Base-by-base conservation (phyloP, 768 basidiomycete genomes). In the Daedaleopsis nitida region DNA sequence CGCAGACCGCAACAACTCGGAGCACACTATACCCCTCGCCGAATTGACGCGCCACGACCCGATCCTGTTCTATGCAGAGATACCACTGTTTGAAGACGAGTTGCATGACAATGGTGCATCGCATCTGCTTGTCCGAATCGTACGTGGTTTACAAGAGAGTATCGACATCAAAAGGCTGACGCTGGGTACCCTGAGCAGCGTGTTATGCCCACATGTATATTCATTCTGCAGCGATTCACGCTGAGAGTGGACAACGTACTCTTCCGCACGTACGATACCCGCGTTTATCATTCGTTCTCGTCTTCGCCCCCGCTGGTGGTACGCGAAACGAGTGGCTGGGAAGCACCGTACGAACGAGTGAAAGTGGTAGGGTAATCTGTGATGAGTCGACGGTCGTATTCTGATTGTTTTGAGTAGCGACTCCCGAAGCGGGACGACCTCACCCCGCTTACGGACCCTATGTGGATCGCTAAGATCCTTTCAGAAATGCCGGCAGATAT, bases 31-130 rank as follows among this genome's bases (percentile, higher is more conserved):
- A 58, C 95, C 96, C 0, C 80, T 96, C 66, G 83, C 86, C 1
- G 88, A 96, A 64, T 83, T 98, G 34, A 89, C 88, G 11, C 84
- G 91, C 27, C 92, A 87, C 59, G 96, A 98, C 74, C 97, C 97
- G 16, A 98, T 98, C 66, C 78, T 98, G n/a, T 99, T 96, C 75
- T 98, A 96, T 70, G 94, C 96, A 8, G 96, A 98, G 68, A 85
- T 98, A 1, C 92, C 94, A 0, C 76, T 98, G 5, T 98, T 92
- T 70, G 96, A 99, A 70, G 95, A 98, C 72, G 97, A 99, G 73
- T 79, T 98, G 48, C 95, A 98, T 70, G 97, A 99, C 70, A 98
- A 98, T 70, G 97, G 97, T 0, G 86, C 92, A 7, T 95, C 95
- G 1, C 83, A 86, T 34, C 74, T 94, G 1, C 82, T 94, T 27